These are phyloP conservation scores for Pistacia vera DNA, from an alignment of 345 rosid genomes.

Conservation along the genomic window DNA sequence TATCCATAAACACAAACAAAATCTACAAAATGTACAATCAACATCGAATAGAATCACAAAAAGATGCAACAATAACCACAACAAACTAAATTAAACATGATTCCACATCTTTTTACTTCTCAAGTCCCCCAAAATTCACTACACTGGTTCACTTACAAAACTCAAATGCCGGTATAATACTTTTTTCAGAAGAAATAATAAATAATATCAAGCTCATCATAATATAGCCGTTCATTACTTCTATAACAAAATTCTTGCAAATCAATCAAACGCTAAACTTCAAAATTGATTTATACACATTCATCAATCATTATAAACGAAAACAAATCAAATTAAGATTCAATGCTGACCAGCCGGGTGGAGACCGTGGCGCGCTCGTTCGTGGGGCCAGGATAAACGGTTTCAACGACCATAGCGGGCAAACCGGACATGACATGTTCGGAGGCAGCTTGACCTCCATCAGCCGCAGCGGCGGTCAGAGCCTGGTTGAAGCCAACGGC, in stretches of 20 bases:
- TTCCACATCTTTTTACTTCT: no score
- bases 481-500: conserved; percentile 78
- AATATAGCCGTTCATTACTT: no score
- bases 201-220: no score
- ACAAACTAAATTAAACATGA: no score
- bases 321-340: background rate
- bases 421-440: conserved; percentile 64
- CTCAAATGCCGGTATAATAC: background rate
- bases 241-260: background rate
- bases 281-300: background rate
- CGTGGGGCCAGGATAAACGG: conserved; percentile 66
- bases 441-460: conserved; percentile 84
- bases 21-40: background rate
- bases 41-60: background rate
- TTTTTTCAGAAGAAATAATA: background rate
- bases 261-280: background rate
- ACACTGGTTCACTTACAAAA: background rate
- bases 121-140: no score
- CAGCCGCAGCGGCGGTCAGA: conserved; percentile 87
- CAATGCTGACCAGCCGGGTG: conserved; percentile 62
- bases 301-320: background rate
- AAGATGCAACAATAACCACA: background rate
- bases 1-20: background rate
- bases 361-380: conserved; percentile 64
- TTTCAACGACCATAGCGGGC: conserved; percentile 82